Conservation (phyloP, 805 yeast genomes). For the Cyberlindnera mississippiensis region DNA sequence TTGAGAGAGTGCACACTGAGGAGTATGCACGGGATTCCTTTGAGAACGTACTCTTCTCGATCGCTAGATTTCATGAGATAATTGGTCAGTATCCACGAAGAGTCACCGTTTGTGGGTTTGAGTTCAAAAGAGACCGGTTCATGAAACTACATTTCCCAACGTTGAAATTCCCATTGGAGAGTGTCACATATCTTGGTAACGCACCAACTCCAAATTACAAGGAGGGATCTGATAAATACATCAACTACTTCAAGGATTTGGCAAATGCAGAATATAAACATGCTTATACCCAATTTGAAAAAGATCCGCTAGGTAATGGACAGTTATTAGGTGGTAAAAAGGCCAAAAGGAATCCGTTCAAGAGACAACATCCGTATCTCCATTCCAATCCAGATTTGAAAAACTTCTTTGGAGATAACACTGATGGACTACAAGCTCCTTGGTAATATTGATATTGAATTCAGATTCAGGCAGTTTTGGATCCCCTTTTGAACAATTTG, state of each 20-base stretch:
- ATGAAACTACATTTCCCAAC: conserved; percentile 50
- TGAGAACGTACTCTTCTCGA: conserved; percentile 66
- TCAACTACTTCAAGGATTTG: conserved; percentile 45
- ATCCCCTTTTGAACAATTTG: neutral
- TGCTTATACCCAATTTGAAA: conserved; percentile 51
- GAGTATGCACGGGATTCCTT: conserved; percentile 78
- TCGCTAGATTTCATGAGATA: conserved; percentile 48
- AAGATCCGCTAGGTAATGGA: conserved; percentile 56
- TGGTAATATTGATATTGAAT: conserved; percentile 2
- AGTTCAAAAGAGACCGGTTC: conserved; percentile 64
- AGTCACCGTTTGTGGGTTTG: conserved; percentile 67
- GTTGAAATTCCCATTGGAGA: conserved; percentile 36
- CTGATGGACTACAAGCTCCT: conserved; percentile 5
- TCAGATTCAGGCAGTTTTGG: neutral
- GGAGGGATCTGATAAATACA: conserved; percentile 22
- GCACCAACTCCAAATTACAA: conserved; percentile 46
- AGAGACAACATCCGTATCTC: conserved; percentile 37
- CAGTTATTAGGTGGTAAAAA: conserved; percentile 46
- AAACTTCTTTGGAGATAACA: conserved; percentile 12
- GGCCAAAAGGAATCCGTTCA: conserved; percentile 52
- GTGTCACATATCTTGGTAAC: conserved; percentile 50
- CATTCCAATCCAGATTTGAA: conserved; percentile 14
- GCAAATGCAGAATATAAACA: conserved; percentile 42
- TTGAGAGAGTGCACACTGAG: conserved; percentile 43
- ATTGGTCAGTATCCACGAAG: conserved; percentile 43